Percentiles rank a stretch among this genome's conserved stretches.
These are phyloP conservation scores for Rhododendron griersonianum DNA, from an alignment of 148 eudicot species.

Conservation along the genomic window DNA sequence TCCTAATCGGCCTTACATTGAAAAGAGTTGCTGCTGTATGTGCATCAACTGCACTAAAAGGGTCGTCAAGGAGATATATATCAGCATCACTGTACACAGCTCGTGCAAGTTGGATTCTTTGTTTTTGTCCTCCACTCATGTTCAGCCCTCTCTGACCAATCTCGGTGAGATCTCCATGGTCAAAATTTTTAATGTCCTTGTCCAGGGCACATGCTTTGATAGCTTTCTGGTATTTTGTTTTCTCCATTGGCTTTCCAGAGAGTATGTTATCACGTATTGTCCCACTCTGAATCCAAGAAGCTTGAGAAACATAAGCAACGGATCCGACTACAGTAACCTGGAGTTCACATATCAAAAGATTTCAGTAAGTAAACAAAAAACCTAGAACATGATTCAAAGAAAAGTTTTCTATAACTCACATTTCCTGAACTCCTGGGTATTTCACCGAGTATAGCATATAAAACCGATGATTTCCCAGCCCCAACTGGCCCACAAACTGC, in stretches of 20 bases:
- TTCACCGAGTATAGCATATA: slow-evolving; percentile 54
- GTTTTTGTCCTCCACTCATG: slow-evolving; percentile 64
- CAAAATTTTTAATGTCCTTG: slow-evolving; percentile 39
- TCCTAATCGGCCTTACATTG: slow-evolving; percentile 22
- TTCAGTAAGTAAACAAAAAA: neutral
- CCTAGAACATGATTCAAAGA: neutral
- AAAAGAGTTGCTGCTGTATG: slow-evolving; percentile 55
- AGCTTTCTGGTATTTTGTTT: slow-evolving; percentile 35
- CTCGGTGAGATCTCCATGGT: slow-evolving; percentile 55
- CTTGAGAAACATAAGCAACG: slow-evolving; percentile 55
- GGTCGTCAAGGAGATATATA: slow-evolving; percentile 66
- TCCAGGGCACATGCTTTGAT: slow-evolving; percentile 49
- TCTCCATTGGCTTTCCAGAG: slow-evolving; percentile 45
- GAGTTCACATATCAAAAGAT: neutral
- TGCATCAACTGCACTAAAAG: slow-evolving; percentile 70
- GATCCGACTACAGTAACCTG: slow-evolving; percentile 51
- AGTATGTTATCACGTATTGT: slow-evolving; percentile 57
- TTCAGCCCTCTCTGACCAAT: slow-evolving; percentile 63
- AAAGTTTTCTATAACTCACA: slow-evolving; percentile 25
- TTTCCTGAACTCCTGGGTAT: slow-evolving; percentile 49
- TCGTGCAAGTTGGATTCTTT: slow-evolving; percentile 59
- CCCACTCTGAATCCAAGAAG: slow-evolving; percentile 60
- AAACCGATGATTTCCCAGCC: slow-evolving; percentile 60
- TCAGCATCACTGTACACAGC: slow-evolving; percentile 62
- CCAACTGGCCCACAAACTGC: slow-evolving; percentile 76